These are phyloP conservation scores for Rosa persica DNA, from an alignment of 306 rosid species.

Conservation along the genomic window DNA sequence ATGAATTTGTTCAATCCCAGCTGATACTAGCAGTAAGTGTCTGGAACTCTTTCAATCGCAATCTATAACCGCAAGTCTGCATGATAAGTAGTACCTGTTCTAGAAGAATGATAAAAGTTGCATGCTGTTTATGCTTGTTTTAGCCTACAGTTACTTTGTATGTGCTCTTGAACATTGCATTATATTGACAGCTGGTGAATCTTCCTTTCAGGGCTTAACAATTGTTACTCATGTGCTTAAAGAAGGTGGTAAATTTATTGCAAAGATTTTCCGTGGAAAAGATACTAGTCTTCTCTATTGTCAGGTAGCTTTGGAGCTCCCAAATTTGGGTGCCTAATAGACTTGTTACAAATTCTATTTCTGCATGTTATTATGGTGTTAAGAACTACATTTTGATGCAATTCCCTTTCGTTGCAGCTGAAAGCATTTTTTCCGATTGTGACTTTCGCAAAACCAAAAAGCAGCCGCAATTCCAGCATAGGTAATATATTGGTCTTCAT, in stretches of 20 bases:
- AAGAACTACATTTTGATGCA: not conserved
- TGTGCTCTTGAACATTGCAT: conserved; percentile 5
- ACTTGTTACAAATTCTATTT: conserved; percentile 12
- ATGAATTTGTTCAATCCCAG: conserved; percentile 97
- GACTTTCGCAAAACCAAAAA: conserved; percentile 91
- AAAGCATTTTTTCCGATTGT: conserved; percentile 87
- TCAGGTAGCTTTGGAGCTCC: conserved; percentile 54
- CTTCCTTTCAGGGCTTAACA: conserved; percentile 79
- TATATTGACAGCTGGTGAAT: conserved; percentile 27
- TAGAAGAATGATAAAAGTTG: not conserved
- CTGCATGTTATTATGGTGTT: not conserved
- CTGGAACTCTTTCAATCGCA: not conserved
- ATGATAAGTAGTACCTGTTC: conserved; percentile 6
- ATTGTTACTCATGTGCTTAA: conserved; percentile 87
- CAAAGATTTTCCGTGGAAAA: conserved; percentile 95
- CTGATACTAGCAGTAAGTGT: conserved; percentile 88
- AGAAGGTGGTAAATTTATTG: conserved; percentile 95
- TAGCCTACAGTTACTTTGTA: not conserved
- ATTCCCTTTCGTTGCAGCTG: conserved; percentile 55
- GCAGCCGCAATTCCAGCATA: conserved; percentile 92
- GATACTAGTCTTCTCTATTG: conserved; percentile 92
- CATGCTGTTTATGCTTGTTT: not conserved
- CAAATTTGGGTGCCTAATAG: conserved; percentile 12
- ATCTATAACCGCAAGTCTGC: not conserved
- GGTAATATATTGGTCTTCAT: conserved; percentile 45